Evolutionary conservation across 2,329 filamentous ascomycete genomes (phyloP).

Genomic region (Clonostachys chloroleuca): DNA sequence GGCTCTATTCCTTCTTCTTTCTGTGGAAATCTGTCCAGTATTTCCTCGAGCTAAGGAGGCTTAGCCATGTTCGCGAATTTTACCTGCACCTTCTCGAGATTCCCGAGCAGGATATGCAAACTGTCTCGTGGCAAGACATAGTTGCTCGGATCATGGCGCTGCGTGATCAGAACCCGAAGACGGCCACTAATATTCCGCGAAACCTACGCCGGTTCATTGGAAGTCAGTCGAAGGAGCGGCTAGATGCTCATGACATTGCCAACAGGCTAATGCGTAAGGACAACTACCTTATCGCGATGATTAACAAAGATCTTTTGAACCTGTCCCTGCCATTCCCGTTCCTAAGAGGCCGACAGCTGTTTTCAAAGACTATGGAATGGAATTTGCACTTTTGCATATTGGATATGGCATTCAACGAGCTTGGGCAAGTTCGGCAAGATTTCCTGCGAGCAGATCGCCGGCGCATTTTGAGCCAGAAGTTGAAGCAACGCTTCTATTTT

Average conservation of each 20-base stretch:
- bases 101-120: constrained; percentile 81
- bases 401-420: constrained; percentile 89
- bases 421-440: constrained; percentile 79
- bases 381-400: constrained; percentile 86
- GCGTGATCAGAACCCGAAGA: constrained; percentile 82
- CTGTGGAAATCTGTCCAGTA: constrained; percentile 75
- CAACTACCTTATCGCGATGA: constrained; percentile 93
- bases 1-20: constrained; percentile 84
- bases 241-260: constrained; percentile 95
- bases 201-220: constrained; percentile 58
- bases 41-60: constrained; percentile 65
- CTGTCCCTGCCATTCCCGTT: constrained; percentile 84
- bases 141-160: constrained; percentile 81
- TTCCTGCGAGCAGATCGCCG: constrained; percentile 84
- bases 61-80: constrained; percentile 79
- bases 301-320: constrained; percentile 95
- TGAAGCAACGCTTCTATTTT: constrained; percentile 75
- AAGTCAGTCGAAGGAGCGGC: constrained; percentile 85
- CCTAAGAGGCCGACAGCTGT: constrained; percentile 71
- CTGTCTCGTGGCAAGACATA: constrained; percentile 89
- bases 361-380: constrained; percentile 89
- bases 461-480: constrained; percentile 69
- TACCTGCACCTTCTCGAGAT: constrained; percentile 80
- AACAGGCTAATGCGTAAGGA: constrained; percentile 95
- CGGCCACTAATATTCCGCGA: constrained; percentile 51